These are phyloP conservation scores for Leccinum brunneo-olivaceum DNA, from an alignment of 1,284 basidiomycete genomes.

Conservation along the genomic window DNA sequence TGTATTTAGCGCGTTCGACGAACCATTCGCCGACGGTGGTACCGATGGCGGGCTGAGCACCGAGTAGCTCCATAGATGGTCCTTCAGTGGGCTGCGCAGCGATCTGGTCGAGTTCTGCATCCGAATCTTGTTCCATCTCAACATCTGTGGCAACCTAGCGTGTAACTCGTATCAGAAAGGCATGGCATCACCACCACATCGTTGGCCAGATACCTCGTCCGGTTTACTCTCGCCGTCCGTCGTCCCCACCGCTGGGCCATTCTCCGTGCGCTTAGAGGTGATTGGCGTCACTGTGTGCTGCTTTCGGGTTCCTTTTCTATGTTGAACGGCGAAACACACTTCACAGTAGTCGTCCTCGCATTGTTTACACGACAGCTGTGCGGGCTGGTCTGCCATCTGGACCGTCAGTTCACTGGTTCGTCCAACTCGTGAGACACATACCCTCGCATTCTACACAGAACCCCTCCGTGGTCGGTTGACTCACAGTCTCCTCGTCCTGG, in stretches of 20 bases:
- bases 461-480: slow-evolving; percentile 49
- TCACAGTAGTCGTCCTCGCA: slow-evolving; percentile 72
- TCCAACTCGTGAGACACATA: slow-evolving; percentile 28
- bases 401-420: background rate
- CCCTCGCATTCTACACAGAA: slow-evolving; percentile 81
- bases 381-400: slow-evolving; percentile 63
- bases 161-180: slow-evolving; percentile 2
- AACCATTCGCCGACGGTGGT: slow-evolving; percentile 72
- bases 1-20: slow-evolving; percentile 68
- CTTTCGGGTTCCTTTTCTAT: slow-evolving; percentile 72
- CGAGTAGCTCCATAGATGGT: slow-evolving; percentile 36
- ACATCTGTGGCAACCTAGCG: slow-evolving; percentile 27
- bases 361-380: slow-evolving; percentile 61
- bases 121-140: slow-evolving; percentile 38
- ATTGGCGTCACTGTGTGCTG: slow-evolving; percentile 53
- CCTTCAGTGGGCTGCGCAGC: slow-evolving; percentile 23
- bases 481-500: slow-evolving; percentile 59
- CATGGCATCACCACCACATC: background rate
- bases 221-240: slow-evolving; percentile 3
- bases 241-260: background rate
- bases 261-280: slow-evolving; percentile 11
- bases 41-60: slow-evolving; percentile 51
- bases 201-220: slow-evolving; percentile 16
- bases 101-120: slow-evolving; percentile 40
- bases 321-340: slow-evolving; percentile 76